Percentiles rank a stretch among this genome's conserved stretches.
Conservation (phyloP, 176 grass and related monocot species). For the Hordeum vulgare region DNA sequence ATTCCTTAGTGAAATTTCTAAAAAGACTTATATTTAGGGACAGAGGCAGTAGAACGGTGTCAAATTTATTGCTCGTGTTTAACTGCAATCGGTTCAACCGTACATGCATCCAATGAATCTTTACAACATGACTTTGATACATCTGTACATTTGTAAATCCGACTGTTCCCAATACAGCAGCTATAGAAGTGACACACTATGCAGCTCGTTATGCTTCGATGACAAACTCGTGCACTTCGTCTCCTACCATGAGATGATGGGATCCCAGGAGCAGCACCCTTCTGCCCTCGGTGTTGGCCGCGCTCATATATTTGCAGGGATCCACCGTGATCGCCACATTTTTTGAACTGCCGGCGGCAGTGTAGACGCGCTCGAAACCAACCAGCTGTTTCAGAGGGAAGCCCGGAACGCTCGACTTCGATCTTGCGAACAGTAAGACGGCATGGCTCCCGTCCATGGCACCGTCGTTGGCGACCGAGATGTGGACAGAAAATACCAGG, state of each 20-base stretch:
- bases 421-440: conserved; percentile 52
- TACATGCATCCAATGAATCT: background rate
- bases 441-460: conserved; percentile 61
- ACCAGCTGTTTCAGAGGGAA: conserved; percentile 67
- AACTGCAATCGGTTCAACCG: background rate
- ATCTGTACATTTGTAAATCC: conserved; percentile 11
- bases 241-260: conserved; percentile 50
- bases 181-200: background rate
- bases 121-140: background rate
- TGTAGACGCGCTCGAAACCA: conserved; percentile 60
- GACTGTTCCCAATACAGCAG: background rate
- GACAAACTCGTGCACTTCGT: conserved; percentile 58
- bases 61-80: background rate
- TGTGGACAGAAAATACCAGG: conserved; percentile 46
- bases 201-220: conserved; percentile 34
- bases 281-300: conserved; percentile 41
- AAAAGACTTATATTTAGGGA: too few species aligned
- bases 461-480: conserved; percentile 57
- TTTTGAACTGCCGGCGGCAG: conserved; percentile 24
- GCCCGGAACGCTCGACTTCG: conserved; percentile 28
- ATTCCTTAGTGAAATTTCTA: too few species aligned
- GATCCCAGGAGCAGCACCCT: conserved; percentile 48
- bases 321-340: conserved; percentile 46
- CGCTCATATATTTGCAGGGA: conserved; percentile 65
- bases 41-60: background rate